phyloP scores from a whole-genome alignment of 1,139 yeast species.

The Yamadazyma taylorii region DNA sequence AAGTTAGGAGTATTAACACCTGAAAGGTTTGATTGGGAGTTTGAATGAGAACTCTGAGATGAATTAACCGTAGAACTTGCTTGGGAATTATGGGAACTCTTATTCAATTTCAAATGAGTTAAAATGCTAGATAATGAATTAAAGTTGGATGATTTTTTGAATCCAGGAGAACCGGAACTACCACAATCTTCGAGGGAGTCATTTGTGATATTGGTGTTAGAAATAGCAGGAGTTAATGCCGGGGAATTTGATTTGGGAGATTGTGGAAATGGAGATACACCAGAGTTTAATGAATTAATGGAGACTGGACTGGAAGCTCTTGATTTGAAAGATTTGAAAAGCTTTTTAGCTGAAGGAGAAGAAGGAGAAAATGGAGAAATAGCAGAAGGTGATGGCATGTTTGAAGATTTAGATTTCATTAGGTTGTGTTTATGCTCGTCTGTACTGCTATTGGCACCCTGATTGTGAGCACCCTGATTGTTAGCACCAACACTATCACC shows the following conservation, averaged over 20 bases:
- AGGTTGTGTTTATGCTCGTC: too few species aligned
- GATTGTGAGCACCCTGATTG: too few species aligned
- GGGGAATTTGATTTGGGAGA: slow-evolving; percentile 4
- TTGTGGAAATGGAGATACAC: not conserved
- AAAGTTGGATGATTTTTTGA: slow-evolving; percentile 2
- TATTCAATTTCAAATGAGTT: slow-evolving; percentile 14
- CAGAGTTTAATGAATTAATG: slow-evolving; percentile 3
- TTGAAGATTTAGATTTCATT: not conserved
- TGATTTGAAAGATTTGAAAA: slow-evolving; percentile 3
- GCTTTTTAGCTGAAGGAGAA: not conserved
- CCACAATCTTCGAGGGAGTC: too few species aligned
- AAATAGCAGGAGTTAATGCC: slow-evolving; percentile 10
- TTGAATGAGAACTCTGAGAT: not conserved
- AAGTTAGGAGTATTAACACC: slow-evolving; percentile 1
- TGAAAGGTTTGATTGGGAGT: not conserved
- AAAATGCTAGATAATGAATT: slow-evolving; percentile 8
- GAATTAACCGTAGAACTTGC: slow-evolving; percentile 3
- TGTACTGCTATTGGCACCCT: too few species aligned
- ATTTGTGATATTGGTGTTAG: slow-evolving; percentile 11
- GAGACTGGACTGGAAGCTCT: slow-evolving; percentile 13
- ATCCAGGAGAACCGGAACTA: not conserved
- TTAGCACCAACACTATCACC: too few species aligned
- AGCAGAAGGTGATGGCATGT: not conserved
- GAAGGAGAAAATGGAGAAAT: too few species aligned
- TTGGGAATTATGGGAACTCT: slow-evolving; percentile 3